phyloP scores from a whole-genome alignment of 2,329 filamentous ascomycete genomes.

The Penicillium sp. region DNA sequence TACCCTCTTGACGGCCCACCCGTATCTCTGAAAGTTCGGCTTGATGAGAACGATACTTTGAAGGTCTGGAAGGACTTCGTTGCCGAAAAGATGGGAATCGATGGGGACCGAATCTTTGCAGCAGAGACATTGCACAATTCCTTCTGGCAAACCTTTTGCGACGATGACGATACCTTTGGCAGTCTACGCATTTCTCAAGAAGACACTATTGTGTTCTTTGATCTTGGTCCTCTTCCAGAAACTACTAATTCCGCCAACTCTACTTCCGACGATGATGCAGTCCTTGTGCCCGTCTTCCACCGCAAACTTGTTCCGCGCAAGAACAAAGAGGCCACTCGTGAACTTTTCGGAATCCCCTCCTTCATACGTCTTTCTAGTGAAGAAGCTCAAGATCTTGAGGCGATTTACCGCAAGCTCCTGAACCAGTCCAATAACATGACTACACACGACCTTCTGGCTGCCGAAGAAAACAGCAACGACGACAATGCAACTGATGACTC shows the following conservation, averaged over 20 bases:
- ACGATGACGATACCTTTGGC: constrained; percentile 59
- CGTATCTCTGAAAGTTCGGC: constrained; percentile 70
- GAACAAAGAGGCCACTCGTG: constrained; percentile 22
- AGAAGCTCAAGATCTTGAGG: constrained; percentile 67
- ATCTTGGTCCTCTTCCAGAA: constrained; percentile 62
- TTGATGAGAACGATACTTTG: constrained; percentile 66
- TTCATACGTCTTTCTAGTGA: constrained; percentile 74
- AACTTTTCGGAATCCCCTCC: constrained; percentile 43
- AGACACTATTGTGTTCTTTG: constrained; percentile 69
- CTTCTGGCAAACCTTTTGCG: constrained; percentile 83
- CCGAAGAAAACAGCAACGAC: constrained; percentile 51
- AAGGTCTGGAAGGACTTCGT: constrained; percentile 50
- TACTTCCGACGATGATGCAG: constrained; percentile 37
- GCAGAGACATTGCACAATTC: constrained; percentile 78
- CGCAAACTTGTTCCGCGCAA: constrained; percentile 30
- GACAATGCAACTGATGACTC: constrained; percentile 55
- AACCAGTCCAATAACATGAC: constrained; percentile 73
- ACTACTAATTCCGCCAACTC: not conserved
- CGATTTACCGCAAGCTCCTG: constrained; percentile 76
- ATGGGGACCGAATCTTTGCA: constrained; percentile 65
- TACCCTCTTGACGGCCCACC: constrained; percentile 71
- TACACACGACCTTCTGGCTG: constrained; percentile 62
- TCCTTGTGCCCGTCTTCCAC: constrained; percentile 51
- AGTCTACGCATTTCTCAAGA: constrained; percentile 64
- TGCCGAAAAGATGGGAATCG: constrained; percentile 50